Percentiles rank a stretch among this genome's conserved stretches.
Evolutionary conservation across 2,329 filamentous ascomycete genomes (phyloP).

Genomic region (Neonectria hederae): DNA sequence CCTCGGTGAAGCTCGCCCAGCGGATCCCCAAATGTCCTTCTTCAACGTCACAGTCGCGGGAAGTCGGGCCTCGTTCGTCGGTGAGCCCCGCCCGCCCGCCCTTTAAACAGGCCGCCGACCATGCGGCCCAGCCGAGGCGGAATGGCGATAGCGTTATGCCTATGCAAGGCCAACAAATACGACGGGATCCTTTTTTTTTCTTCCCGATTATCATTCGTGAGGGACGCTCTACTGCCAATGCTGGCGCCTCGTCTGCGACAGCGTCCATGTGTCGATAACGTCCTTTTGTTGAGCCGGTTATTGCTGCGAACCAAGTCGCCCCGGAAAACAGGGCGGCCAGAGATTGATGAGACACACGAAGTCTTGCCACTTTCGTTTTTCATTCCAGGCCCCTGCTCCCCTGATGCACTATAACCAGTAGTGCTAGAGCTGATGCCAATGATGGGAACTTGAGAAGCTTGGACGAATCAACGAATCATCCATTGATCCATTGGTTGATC

Average conservation of each 20-base stretch:
- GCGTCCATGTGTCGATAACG: not conserved
- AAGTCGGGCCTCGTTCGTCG: slow-evolving; percentile 19
- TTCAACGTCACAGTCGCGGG: not conserved
- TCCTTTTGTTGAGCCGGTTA: not conserved
- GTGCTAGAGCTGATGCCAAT: slow-evolving; percentile 8
- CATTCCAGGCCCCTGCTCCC: slow-evolving; percentile 13
- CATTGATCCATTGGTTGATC: not conserved
- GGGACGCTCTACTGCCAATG: slow-evolving; percentile 13
- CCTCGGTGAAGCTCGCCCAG: not conserved
- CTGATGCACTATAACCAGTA: not conserved
- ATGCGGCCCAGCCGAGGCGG: slow-evolving; percentile 23
- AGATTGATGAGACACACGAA: slow-evolving; percentile 16
- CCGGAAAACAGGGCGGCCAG: slow-evolving; percentile 4
- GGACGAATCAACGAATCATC: slow-evolving; percentile 12
- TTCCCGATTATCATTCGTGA: not conserved
- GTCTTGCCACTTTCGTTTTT: not conserved
- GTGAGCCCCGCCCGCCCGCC: slow-evolving; percentile 9
- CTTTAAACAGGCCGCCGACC: slow-evolving; percentile 8
- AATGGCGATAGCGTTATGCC: slow-evolving; percentile 38
- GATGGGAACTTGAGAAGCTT: not conserved
- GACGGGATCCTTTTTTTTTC: slow-evolving; percentile 13
- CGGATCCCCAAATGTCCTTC: slow-evolving; percentile 2
- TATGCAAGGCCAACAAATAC: slow-evolving; percentile 33
- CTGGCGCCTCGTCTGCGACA: slow-evolving; percentile 22
- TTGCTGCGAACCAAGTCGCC: not conserved